Conservation (phyloP, 148 eudicot species). For the Vaccinium macrocarpon region DNA sequence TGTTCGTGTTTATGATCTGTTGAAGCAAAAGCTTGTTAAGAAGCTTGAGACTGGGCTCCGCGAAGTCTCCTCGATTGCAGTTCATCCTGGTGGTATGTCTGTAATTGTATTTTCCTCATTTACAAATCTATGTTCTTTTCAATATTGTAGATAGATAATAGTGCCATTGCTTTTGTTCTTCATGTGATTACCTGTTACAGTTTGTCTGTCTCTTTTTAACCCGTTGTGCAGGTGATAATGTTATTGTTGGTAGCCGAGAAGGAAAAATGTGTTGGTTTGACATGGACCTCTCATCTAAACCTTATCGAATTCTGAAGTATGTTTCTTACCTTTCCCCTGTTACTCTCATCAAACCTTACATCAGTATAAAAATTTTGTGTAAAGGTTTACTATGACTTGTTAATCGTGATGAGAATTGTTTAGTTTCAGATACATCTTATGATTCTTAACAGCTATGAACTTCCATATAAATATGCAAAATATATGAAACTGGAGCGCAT, state of each 20-base stretch:
- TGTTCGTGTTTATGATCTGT: constrained; percentile 85
- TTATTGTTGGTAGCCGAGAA: constrained; percentile 91
- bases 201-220: constrained; percentile 2
- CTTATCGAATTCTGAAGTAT: constrained; percentile 71
- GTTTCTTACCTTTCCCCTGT: constrained; percentile 17
- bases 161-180: background rate
- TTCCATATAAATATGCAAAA: background rate
- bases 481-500: background rate
- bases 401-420: background rate
- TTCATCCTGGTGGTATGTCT: constrained; percentile 90
- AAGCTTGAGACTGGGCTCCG: constrained; percentile 82
- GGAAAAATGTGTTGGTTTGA: constrained; percentile 99
- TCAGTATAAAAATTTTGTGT: background rate
- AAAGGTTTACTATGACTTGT: background rate
- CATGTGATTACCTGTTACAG: background rate
- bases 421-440: background rate
- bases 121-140: background rate
- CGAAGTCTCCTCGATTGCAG: constrained; percentile 74
- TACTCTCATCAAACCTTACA: background rate
- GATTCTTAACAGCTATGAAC: background rate
- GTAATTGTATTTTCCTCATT: constrained; percentile 5
- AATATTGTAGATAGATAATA: background rate
- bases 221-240: constrained; percentile 75
- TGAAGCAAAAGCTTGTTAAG: constrained; percentile 71
- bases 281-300: constrained; percentile 88